Percentiles rank a stretch among this genome's conserved stretches.
Evolutionary conservation across 2,329 filamentous ascomycete species (phyloP).

Genomic region (Curvularia eragrostidis): DNA sequence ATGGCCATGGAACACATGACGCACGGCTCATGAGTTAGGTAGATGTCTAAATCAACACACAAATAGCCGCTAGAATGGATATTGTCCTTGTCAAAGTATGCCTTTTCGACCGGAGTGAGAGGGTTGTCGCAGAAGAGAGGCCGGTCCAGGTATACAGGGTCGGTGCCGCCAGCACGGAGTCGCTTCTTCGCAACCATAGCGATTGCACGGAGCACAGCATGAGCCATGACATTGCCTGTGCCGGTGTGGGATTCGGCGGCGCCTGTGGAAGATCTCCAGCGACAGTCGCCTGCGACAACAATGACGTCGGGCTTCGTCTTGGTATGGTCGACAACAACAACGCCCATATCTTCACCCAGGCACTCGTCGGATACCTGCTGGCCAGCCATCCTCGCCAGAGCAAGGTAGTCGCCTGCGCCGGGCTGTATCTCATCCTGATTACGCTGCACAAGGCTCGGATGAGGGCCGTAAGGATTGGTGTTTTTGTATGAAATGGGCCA

Average conservation of each 20-base stretch:
- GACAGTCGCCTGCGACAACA: constrained; percentile 77
- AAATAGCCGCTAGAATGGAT: constrained; percentile 84
- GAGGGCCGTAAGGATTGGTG: constrained; percentile 84
- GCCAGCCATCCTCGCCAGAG: constrained; percentile 69
- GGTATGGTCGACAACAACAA: constrained; percentile 72
- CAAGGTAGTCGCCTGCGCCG: constrained; percentile 71
- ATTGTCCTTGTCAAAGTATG: constrained; percentile 65
- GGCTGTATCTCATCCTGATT: constrained; percentile 72
- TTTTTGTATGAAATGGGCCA: constrained; percentile 89
- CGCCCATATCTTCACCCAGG: constrained; percentile 73
- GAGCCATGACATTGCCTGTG: constrained; percentile 76
- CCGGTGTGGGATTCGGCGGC: constrained; percentile 38
- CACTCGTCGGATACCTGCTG: constrained; percentile 63
- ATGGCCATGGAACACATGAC: constrained; percentile 97
- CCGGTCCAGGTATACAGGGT: constrained; percentile 35
- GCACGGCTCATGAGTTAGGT: constrained; percentile 94
- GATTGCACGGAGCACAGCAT: constrained; percentile 78
- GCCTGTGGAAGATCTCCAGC: constrained; percentile 61
- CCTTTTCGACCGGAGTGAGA: constrained; percentile 69
- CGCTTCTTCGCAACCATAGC: constrained; percentile 76
- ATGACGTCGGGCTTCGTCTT: constrained; percentile 62
- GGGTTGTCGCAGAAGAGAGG: constrained; percentile 71
- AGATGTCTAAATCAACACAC: constrained; percentile 91
- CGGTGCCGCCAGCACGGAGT: constrained; percentile 46
- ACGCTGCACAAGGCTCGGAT: constrained; percentile 75